A percentile compares a stretch with the other conserved stretches of the same genome.
phyloP scores from a whole-genome alignment of 345 rosid species.

The Citrus trifoliata region DNA sequence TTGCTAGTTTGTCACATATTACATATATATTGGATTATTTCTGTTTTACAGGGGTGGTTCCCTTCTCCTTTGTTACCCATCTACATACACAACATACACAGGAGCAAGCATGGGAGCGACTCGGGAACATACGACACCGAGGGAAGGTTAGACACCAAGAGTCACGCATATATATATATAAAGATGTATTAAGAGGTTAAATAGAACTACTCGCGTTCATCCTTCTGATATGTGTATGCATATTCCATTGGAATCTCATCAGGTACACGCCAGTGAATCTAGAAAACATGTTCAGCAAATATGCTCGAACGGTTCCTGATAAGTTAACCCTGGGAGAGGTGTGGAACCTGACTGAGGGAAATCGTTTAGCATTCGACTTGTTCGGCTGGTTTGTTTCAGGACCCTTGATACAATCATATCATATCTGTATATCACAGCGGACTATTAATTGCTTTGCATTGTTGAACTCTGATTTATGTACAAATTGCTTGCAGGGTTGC shows the following conservation, averaged over 20 bases:
- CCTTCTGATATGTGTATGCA: no score
- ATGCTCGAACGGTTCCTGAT: constrained; percentile 58
- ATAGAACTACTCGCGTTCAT: no score
- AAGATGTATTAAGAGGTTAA: not conserved
- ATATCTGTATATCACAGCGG: no score
- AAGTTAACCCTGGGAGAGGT: constrained; percentile 57
- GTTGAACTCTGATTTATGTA: no score
- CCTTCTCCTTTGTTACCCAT: constrained; percentile 76
- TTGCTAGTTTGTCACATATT: not conserved
- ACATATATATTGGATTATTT: not conserved
- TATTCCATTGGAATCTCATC: constrained; percentile 1
- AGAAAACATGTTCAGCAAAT: constrained; percentile 76
- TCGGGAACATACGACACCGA: constrained; percentile 63
- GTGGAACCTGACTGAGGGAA: constrained; percentile 82
- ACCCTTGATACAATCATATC: not conserved
- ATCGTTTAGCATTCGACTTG: constrained; percentile 49
- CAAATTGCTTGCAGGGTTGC: constrained; percentile 37
- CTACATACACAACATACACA: constrained; percentile 72
- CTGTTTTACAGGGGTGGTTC: constrained; percentile 57
- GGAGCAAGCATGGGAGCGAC: constrained; percentile 73
- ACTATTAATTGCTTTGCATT: no score
- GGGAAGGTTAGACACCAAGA: constrained; percentile 48
- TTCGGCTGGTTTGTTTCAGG: constrained; percentile 53
- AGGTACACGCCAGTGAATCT: constrained; percentile 58
- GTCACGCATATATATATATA: not conserved